Evolutionary conservation across 805 yeast species (phyloP).

Genomic region (Saturnispora dispora): DNA sequence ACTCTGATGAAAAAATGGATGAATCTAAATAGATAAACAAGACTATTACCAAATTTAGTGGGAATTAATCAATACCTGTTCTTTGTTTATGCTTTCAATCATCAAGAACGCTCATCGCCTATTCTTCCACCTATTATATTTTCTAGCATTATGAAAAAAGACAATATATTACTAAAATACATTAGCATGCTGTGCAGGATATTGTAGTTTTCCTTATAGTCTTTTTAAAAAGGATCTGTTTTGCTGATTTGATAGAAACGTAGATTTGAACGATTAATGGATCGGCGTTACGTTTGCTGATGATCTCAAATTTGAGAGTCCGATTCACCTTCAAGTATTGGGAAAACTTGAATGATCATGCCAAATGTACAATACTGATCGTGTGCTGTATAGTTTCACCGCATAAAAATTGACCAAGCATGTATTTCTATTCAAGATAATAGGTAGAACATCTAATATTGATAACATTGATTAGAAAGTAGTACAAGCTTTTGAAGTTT

Average conservation of each 20-base stretch:
- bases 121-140: not conserved
- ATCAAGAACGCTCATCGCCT: not conserved
- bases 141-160: not conserved
- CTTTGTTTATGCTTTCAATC: not conserved
- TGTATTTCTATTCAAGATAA: too few species aligned
- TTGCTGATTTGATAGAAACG: not conserved
- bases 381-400: too few species aligned
- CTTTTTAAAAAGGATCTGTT: not conserved
- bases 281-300: too few species aligned
- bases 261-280: not conserved
- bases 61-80: not conserved
- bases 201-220: slow-evolving; percentile 19
- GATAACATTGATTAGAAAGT: too few species aligned
- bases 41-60: not conserved
- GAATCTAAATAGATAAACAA: slow-evolving; percentile 4
- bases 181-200: slow-evolving; percentile 34
- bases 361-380: too few species aligned
- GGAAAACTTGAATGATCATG: too few species aligned
- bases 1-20: slow-evolving; percentile 11
- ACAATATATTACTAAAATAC: not conserved
- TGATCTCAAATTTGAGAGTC: too few species aligned
- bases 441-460: too few species aligned
- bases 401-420: too few species aligned
- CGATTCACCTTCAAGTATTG: too few species aligned
- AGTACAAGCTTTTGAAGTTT: too few species aligned